These are phyloP conservation scores for Dinochytrium kinnereticum DNA, from an alignment of 371 early-diverging fungal genomes.

Conservation along the genomic window DNA sequence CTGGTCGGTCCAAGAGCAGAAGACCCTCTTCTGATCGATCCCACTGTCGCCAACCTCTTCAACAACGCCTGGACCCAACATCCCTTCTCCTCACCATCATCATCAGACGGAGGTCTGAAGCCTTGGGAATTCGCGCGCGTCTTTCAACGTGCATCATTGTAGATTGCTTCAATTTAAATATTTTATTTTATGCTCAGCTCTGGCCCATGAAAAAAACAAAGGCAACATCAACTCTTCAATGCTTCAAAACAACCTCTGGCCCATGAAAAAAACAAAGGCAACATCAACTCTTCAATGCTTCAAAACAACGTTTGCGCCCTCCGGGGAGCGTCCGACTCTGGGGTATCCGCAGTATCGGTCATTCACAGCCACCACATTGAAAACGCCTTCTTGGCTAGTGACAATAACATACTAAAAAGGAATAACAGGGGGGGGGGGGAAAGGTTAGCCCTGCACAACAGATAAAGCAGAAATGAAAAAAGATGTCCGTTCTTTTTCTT, in stretches of 20 bases:
- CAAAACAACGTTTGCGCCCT: conserved; percentile 7
- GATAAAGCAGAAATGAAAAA: too few relatives aligned
- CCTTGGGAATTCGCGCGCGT: too few relatives aligned
- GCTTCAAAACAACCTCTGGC: not conserved
- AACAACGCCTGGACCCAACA: too few relatives aligned
- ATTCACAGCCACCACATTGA: conserved; percentile 51
- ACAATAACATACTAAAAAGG: conserved; percentile 34
- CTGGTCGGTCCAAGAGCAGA: not conserved
- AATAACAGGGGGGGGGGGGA: not conserved
- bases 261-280: not conserved
- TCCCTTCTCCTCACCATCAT: too few relatives aligned
- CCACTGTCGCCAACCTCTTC: too few relatives aligned
- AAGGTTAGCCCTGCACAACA: not conserved
- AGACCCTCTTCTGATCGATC: too few relatives aligned
- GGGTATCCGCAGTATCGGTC: conserved; percentile 51
- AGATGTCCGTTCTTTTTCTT: too few relatives aligned
- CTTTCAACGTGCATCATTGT: too few relatives aligned
- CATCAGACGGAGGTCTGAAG: too few relatives aligned
- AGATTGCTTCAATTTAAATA: too few relatives aligned
- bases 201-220: not conserved
- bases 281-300: not conserved
- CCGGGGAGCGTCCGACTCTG: not conserved
- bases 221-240: not conserved
- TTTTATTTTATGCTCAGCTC: too few relatives aligned
- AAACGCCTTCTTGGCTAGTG: conserved; percentile 52